These are phyloP conservation scores for Cicer yamashitae DNA, from an alignment of 306 rosid species.

Conservation along the genomic window DNA sequence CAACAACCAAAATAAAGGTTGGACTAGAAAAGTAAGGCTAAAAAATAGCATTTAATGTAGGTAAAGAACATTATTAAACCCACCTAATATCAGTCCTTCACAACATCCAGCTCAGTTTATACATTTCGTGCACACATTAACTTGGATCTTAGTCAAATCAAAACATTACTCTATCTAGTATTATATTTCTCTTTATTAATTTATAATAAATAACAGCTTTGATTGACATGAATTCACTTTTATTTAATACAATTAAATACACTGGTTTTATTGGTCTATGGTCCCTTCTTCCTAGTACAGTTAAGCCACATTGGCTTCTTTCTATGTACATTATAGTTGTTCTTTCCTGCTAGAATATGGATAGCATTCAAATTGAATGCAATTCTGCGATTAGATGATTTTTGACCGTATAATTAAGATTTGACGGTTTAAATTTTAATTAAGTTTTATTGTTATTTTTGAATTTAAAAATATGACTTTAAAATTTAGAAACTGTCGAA, in stretches of 20 bases:
- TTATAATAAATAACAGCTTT: conserved; percentile 49
- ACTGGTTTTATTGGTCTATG: conserved; percentile 38
- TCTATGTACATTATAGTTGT: background rate
- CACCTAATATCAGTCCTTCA: conserved; percentile 36
- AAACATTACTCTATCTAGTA: conserved; percentile 35
- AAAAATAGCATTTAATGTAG: conserved; percentile 17
- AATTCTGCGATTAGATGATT: no score
- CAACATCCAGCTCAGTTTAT: conserved; percentile 39
- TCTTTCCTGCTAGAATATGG: no score
- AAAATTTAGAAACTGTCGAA: no score
- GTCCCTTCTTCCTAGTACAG: conserved; percentile 51
- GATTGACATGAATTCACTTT: conserved; percentile 48
- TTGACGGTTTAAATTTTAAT: no score
- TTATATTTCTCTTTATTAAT: conserved; percentile 31
- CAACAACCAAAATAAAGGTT: conserved; percentile 7
- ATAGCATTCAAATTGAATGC: no score
- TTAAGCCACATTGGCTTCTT: conserved; percentile 51
- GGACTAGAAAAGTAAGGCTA: conserved; percentile 15
- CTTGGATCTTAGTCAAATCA: conserved; percentile 46
- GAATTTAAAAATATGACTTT: no score
- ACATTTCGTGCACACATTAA: conserved; percentile 31
- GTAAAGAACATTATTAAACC: conserved; percentile 30
- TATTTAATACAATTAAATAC: conserved; percentile 41
- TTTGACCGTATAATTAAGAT: no score
- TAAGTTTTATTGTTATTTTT: no score